Evolutionary conservation across 2,329 filamentous ascomycete species (phyloP).

Genomic region (Tetracladium maxilliforme): DNA sequence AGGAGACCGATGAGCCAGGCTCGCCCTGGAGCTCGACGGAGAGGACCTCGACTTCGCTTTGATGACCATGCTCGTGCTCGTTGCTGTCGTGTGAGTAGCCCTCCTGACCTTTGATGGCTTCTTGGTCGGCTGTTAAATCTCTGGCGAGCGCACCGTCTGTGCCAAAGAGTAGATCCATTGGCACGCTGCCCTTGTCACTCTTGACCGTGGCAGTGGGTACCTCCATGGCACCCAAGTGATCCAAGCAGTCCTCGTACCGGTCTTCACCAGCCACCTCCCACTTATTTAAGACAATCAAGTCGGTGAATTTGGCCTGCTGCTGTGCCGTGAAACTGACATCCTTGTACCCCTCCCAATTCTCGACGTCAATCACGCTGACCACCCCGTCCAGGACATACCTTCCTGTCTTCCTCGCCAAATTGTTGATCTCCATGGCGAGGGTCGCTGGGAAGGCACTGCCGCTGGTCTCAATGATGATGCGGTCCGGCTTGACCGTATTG

Average conservation of each 20-base stretch:
- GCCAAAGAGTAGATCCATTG: slow-evolving; percentile 69
- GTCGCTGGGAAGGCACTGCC: slow-evolving; percentile 50
- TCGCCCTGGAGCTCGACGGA: slow-evolving; percentile 53
- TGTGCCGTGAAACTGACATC: slow-evolving; percentile 59
- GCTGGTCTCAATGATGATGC: slow-evolving; percentile 88
- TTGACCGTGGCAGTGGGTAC: slow-evolving; percentile 63
- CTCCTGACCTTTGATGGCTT: too few relatives aligned
- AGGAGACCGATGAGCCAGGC: slow-evolving; percentile 26
- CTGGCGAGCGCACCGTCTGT: slow-evolving; percentile 68
- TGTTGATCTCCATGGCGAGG: slow-evolving; percentile 57
- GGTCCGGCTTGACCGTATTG: slow-evolving; percentile 44
- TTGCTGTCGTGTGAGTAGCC: slow-evolving; percentile 5
- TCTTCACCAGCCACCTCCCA: slow-evolving; percentile 50
- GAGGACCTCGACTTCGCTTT: slow-evolving; percentile 79
- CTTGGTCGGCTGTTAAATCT: slow-evolving; percentile 21
- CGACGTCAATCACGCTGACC: slow-evolving; percentile 57
- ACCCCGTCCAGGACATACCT: slow-evolving; percentile 54
- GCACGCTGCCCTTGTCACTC: slow-evolving; percentile 67
- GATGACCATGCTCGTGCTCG: slow-evolving; percentile 40
- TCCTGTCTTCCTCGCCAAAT: slow-evolving; percentile 39
- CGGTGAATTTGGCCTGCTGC: slow-evolving; percentile 57
- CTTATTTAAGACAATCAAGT: slow-evolving; percentile 61
- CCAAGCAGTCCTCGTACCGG: slow-evolving; percentile 47
- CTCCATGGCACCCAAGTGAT: slow-evolving; percentile 52
- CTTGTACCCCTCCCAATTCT: slow-evolving; percentile 64